A percentile compares a stretch with the other conserved stretches of the same genome.
Evolutionary conservation across 108 stramenopile genomes (phyloP).

Genomic region (Thalassiosira profunda): DNA sequence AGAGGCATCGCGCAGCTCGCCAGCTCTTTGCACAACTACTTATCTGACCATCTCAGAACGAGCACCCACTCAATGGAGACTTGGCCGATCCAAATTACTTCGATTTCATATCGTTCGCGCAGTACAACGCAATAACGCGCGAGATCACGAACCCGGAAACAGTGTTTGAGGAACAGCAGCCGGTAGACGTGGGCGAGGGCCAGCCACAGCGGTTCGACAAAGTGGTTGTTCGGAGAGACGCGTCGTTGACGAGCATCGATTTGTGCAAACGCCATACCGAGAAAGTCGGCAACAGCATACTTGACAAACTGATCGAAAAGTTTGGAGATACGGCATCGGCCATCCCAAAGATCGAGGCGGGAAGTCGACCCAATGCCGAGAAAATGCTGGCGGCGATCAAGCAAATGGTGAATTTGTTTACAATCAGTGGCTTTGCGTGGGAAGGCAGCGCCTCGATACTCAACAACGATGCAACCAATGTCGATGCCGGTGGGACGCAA

Average conservation of each 20-base stretch:
- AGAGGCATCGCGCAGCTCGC: too few relatives aligned
- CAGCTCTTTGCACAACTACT: too few relatives aligned
- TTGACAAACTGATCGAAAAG: conserved; percentile 65
- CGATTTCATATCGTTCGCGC: conserved; percentile 92
- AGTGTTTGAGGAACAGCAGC: conserved; percentile 83
- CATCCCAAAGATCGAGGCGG: conserved; percentile 53
- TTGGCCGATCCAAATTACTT: conserved; percentile 90
- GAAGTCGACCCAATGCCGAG: conserved; percentile 54
- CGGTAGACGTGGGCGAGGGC: conserved; percentile 58
- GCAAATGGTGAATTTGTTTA: conserved; percentile 77
- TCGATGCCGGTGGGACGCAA: conserved; percentile 41
- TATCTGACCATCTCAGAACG: too few relatives aligned
- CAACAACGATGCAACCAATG: not conserved
- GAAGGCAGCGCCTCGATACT: conserved; percentile 56
- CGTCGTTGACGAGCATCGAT: conserved; percentile 53
- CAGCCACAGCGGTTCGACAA: conserved; percentile 61
- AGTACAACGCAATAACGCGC: conserved; percentile 77
- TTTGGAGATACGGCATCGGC: conserved; percentile 64
- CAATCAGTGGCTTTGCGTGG: conserved; percentile 81
- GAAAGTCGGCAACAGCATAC: conserved; percentile 64
- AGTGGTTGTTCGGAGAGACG: conserved; percentile 69
- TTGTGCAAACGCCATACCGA: conserved; percentile 48
- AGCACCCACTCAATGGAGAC: too few relatives aligned
- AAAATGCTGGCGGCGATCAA: conserved; percentile 46
- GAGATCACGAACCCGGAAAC: conserved; percentile 65